Base-by-base conservation (phyloP, 192 early-diverging fungal genomes). In the Backusella tarrabulga region DNA sequence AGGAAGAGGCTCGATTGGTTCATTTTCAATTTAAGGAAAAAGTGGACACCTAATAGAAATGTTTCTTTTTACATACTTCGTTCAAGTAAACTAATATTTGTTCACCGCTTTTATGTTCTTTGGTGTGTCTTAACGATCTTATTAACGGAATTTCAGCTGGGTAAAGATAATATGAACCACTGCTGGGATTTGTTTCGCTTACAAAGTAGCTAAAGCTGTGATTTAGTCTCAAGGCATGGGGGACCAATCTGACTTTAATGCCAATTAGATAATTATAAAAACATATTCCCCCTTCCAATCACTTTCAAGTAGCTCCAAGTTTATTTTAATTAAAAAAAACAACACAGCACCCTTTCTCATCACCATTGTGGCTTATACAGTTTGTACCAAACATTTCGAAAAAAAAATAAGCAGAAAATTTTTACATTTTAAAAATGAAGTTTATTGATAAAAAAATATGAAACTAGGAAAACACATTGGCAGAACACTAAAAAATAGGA, bases 401-500 rank as follows among this genome's bases (percentile, higher is more conserved):
- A 50, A 54, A 21, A 54, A 21, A 54, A 21, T n/a, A 4, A 63
- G 17, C 9, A 26, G 6, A n/a, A 52, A 54, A 54, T 3, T 12
- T 26, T 56, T 26, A 12, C 11, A 26, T 23, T 60, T 29, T 63
- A 6, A 29, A 29, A 63, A 0, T 8, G 5, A 26, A 26, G 3
- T 63, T 63, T 63, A 63, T 63, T 63, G 21, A 63, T 63, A 63
- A 63, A 56, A 60, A 23, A 23, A 50, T 50, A 50, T 50, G n/a
- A 4, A 29, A 60, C 14, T 26, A 60, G 19, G 2, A 2, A 12
- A 11, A 26, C 21, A 26, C 2, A 26, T 23, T 29, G 21, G 56
- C 21, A 4, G 7, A 29, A 12, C 11, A 63, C 23, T 63, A 63
- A 29, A 63, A 21, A 26, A 63, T 12, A 29, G 23, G 29, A 14